Base-by-base conservation (phyloP, 257 asterid species). In the Solanum pimpinellifolium region DNA sequence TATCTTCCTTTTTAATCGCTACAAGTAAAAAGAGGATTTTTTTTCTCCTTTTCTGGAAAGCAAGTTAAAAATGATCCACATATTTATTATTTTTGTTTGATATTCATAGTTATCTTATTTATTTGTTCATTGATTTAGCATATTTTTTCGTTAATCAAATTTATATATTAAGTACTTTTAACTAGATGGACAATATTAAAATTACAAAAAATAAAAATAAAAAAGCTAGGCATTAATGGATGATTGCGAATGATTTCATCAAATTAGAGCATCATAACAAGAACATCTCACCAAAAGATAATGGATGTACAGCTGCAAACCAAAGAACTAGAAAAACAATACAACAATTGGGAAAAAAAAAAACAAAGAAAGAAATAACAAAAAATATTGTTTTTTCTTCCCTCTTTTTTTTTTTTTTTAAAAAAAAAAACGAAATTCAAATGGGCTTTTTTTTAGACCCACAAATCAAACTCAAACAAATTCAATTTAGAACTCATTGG, bases 401-500 rank as follows among this genome's bases (percentile, higher is more conserved):
- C 41, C 7, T 7, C 4, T 42, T 42, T 42, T 12, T 13, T 9
- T 46, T 33, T 33, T 33, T 2, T 2, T 29, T 29, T 29, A 2
- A 2, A 33, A 42, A 42, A 47, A 56, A 65, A 65, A 14, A 9
- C 2, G 41, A 80, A 23, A 76, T 76, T 76, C 83, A n/a, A 76
- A 76, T 42, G 60, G 60, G 83, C 60, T 41, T 76, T n/a, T 76
- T 76, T 76, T 76, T 66, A 41, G 13, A 11, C 83, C 83, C 15
- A 10, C 7, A 47, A 47, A 46, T 80, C 44, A 80, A 80, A 80
- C 44, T 47, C 44, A 29, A 47, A 47, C 68, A 47, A 80, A 4
- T 80, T 80, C 7, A 27, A 47, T 31, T 80, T 80, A 80, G 35
- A 68, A 87, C 21, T 87, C 69, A 39, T 41, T 81, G 42, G 86